Conservation (phyloP, 192 early-diverging fungal genomes). For the Coemansia sp. region DNA sequence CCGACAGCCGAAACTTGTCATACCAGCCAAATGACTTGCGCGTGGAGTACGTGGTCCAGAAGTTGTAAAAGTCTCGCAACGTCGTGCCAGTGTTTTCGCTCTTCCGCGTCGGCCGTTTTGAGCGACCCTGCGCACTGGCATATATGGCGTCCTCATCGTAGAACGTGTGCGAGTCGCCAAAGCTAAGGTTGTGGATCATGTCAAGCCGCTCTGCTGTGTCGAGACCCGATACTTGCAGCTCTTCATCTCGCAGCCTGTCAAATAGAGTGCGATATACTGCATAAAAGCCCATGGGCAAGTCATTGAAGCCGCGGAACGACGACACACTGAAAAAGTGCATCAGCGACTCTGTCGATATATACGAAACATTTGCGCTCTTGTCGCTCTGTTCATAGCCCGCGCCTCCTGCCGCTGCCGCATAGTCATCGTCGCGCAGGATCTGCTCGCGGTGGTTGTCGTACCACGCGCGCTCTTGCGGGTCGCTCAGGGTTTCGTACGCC, state of each 20-base stretch:
- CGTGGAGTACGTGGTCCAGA: conserved; percentile 81
- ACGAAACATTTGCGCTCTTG: conserved; percentile 52
- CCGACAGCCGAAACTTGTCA: conserved; percentile 84
- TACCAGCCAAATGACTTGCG: conserved; percentile 93
- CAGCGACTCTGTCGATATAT: conserved; percentile 58
- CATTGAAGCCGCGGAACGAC: conserved; percentile 73
- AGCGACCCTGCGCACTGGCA: conserved; percentile 16
- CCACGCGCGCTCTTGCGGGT: conserved; percentile 95
- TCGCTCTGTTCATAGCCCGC: conserved; percentile 57
- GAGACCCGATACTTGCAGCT: conserved; percentile 51
- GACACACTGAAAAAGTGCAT: conserved; percentile 83
- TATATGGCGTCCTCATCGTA: conserved; percentile 67
- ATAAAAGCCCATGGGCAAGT: conserved; percentile 77
- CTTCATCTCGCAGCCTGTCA: conserved; percentile 77
- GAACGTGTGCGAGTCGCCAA: conserved; percentile 71
- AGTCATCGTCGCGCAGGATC: conserved; percentile 81
- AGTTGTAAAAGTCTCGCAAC: conserved; percentile 75
- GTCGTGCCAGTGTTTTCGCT: conserved; percentile 33
- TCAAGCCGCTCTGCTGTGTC: conserved; percentile 30
- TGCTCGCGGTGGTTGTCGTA: conserved; percentile 92
- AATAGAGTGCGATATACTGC: conserved; percentile 82
- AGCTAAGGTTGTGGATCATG: conserved; percentile 54
- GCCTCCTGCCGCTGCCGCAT: conserved; percentile 22
- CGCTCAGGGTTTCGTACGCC: conserved; percentile 92
- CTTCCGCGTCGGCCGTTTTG: conserved; percentile 6